Percentiles rank a stretch among this genome's conserved stretches.
phyloP scores from a whole-genome alignment of 1,284 basidiomycete species.

The Sporisorium iseilematis-ciliati region DNA sequence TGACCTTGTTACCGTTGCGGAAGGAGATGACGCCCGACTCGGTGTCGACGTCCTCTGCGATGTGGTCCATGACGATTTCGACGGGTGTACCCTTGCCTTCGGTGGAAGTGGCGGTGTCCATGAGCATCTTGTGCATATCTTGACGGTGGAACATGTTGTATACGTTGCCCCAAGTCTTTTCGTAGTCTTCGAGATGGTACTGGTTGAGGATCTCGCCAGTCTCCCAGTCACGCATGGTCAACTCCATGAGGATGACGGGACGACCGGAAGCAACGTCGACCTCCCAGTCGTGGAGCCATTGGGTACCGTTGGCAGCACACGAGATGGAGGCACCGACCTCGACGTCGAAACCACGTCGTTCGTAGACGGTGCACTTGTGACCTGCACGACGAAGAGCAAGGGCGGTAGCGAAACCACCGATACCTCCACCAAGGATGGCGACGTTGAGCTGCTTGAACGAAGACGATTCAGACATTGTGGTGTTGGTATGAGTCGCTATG shows the following conservation, averaged over 20 bases:
- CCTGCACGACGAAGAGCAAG: conserved; percentile 46
- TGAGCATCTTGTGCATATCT: conserved; percentile 68
- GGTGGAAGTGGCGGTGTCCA: conserved; percentile 61
- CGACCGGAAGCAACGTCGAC: conserved; percentile 43
- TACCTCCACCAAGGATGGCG: conserved; percentile 50
- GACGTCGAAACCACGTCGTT: conserved; percentile 48
- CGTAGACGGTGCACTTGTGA: conserved; percentile 52
- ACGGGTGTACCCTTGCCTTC: conserved; percentile 61
- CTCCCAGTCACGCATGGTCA: conserved; percentile 54
- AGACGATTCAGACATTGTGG: conserved; percentile 27
- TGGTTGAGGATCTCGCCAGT: conserved; percentile 50
- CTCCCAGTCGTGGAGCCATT: conserved; percentile 49
- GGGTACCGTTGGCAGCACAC: conserved; percentile 50
- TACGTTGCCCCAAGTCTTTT: conserved; percentile 51
- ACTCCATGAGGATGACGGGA: conserved; percentile 50
- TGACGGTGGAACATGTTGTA: conserved; percentile 70
- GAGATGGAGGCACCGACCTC: conserved; percentile 54
- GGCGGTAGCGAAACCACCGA: conserved; percentile 43
- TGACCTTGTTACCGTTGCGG: conserved; percentile 72
- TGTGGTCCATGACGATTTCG: conserved; percentile 68
- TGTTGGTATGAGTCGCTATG: background rate
- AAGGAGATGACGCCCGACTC: conserved; percentile 70
- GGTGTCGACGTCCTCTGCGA: conserved; percentile 69
- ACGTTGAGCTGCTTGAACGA: conserved; percentile 50
- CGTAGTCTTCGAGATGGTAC: conserved; percentile 49